Percentiles rank a stretch among this genome's conserved stretches.
These are phyloP conservation scores for Pueraria montana DNA, from an alignment of 306 rosid species.

Conservation along the genomic window DNA sequence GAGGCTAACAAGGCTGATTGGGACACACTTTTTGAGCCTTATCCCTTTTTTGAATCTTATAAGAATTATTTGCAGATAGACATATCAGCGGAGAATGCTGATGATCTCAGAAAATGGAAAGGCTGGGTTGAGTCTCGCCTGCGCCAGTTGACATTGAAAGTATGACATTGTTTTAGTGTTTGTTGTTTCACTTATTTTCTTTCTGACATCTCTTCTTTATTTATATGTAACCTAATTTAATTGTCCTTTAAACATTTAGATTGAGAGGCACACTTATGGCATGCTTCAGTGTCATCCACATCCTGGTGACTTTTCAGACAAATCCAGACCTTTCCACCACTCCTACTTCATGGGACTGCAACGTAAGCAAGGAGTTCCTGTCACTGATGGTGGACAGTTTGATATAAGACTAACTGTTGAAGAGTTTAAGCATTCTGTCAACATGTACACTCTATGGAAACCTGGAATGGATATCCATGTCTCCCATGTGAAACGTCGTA, in stretches of 20 bases:
- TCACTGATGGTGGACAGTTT: slow-evolving; percentile 67
- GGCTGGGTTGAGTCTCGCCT: slow-evolving; percentile 99
- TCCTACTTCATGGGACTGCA: slow-evolving; percentile 94
- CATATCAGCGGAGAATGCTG: slow-evolving; percentile 77
- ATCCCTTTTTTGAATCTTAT: slow-evolving; percentile 85
- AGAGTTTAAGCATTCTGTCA: slow-evolving; percentile 79
- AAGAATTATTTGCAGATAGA: slow-evolving; percentile 89
- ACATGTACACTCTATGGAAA: slow-evolving; percentile 65
- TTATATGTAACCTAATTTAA: slow-evolving; percentile 35
- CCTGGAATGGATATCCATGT: slow-evolving; percentile 79
- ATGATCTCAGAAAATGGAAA: slow-evolving; percentile 93
- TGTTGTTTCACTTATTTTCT: slow-evolving; percentile 17
- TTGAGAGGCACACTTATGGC: slow-evolving; percentile 78
- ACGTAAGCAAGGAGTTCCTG: slow-evolving; percentile 80
- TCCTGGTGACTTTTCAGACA: slow-evolving; percentile 88
- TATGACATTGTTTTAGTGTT: slow-evolving; percentile 47
- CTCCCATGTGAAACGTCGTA: slow-evolving; percentile 78
- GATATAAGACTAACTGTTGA: slow-evolving; percentile 82
- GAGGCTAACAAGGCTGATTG: slow-evolving; percentile 84
- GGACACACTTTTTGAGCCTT: slow-evolving; percentile 88
- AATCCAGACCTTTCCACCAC: slow-evolving; percentile 72
- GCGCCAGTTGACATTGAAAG: slow-evolving; percentile 92
- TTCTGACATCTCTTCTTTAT: slow-evolving; percentile 15
- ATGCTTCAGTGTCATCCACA: slow-evolving; percentile 97
- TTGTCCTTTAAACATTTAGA: slow-evolving; percentile 58